Base-by-base conservation (phyloP, 805 yeast species). In the Schwanniomyces sp. region DNA sequence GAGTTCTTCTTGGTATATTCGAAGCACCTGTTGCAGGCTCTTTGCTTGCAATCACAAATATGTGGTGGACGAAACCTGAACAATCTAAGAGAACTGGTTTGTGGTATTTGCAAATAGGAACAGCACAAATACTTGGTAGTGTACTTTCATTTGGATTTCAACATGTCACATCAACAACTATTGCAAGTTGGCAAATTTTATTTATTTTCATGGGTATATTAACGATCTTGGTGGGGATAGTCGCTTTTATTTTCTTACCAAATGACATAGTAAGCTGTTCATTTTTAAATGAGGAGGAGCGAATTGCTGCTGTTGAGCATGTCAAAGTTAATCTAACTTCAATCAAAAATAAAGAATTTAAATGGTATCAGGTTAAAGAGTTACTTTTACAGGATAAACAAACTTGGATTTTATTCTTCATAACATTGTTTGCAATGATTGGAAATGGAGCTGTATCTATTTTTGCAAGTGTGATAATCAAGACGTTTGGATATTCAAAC, bases 51-150 rank as follows among this genome's bases (percentile, higher is more conserved):
- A 44, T 54, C 27, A 47, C 52, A 24, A 53, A 53, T 7, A 54
- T 50, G 45, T 54, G 52, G 43, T 54, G 51, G 46, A 34, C 45
- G 21, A 46, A 43, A 37, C 39, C 41, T 12, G 52, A 51, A 41
- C 49, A 47, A n/a, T 49, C 51, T 8, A 52, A 51, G 49, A 47
- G 58, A 27, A 54, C 52, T 41, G 55, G 58, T 12, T 44, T 53
- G 5, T 54, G 40, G 53, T 53, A 41, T 41, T 29, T 52, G 45
- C 58, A 62, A 10, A 44, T 56, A 39, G 63, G 62, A 2, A 40
- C 57, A 18, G 63, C 59, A 32, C 59, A 58, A 40, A 55, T 58
- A 5, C 16, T 52, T 25, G 63, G 63, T 10, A 60, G 57, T 16
- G 34, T 58, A 17, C 43, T 58, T 34, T 55, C 59, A 32, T 58